Conservation (phyloP, 306 rosid genomes). For the Chamaecrista fasciculata region DNA sequence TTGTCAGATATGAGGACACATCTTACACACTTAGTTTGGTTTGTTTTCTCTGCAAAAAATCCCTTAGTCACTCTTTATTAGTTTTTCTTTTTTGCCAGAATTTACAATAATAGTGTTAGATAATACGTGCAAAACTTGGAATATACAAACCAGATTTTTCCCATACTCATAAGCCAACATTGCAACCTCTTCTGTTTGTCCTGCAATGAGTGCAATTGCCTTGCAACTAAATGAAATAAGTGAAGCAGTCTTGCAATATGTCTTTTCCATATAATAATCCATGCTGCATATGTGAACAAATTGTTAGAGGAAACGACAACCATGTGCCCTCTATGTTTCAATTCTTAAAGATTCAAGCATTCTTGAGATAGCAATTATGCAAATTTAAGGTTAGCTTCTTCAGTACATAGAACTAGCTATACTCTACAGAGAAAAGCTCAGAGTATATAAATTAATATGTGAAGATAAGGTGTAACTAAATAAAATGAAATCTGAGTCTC, state of each 20-base stretch:
- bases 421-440: too few species aligned
- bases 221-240: constrained; percentile 91
- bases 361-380: constrained; percentile 2
- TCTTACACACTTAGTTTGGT: constrained; percentile 10
- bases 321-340: too few species aligned
- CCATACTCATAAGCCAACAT: constrained; percentile 80
- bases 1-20: constrained; percentile 9
- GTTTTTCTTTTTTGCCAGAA: too few species aligned
- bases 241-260: constrained; percentile 88
- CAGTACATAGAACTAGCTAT: too few species aligned
- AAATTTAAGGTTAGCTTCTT: too few species aligned
- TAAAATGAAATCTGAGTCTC: too few species aligned
- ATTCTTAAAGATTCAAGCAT: too few species aligned
- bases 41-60: constrained; percentile 17
- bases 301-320: not conserved
- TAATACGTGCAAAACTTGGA: not conserved
- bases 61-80: not conserved
- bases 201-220: constrained; percentile 86
- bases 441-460: too few species aligned
- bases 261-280: constrained; percentile 85
- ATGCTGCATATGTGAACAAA: constrained; percentile 65
- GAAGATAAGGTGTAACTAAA: too few species aligned
- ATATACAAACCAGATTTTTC: constrained; percentile 80
- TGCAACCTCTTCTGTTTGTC: constrained; percentile 86
- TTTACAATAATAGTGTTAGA: not conserved